These are phyloP conservation scores for Paraglomus brasilianum DNA, from an alignment of 192 early-diverging fungal genomes.

Conservation along the genomic window DNA sequence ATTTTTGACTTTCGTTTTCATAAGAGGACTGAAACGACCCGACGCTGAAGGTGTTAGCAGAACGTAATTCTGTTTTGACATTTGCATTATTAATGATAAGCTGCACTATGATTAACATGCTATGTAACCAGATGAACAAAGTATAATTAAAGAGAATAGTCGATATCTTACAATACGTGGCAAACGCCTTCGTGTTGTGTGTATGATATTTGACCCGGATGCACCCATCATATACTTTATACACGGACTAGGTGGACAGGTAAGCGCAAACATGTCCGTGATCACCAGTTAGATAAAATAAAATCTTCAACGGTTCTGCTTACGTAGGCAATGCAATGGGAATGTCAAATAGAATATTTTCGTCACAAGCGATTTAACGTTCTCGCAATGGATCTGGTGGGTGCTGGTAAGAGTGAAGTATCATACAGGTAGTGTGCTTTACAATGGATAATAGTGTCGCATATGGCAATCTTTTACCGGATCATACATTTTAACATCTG, in stretches of 20 bases:
- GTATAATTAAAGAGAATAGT: slow-evolving; percentile 14
- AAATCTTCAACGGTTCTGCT: not conserved
- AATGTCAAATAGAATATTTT: slow-evolving; percentile 57
- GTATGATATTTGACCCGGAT: slow-evolving; percentile 54
- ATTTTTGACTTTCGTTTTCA: too few relatives aligned
- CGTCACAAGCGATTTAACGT: slow-evolving; percentile 47
- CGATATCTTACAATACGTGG: slow-evolving; percentile 50
- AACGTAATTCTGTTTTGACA: too few relatives aligned
- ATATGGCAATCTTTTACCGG: not conserved
- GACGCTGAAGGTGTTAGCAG: too few relatives aligned
- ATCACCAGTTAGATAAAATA: not conserved
- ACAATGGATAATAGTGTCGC: not conserved
- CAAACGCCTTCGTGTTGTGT: slow-evolving; percentile 49
- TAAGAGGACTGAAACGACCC: too few relatives aligned
- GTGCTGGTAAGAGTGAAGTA: slow-evolving; percentile 57
- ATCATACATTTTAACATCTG: not conserved
- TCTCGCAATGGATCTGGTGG: slow-evolving; percentile 53
- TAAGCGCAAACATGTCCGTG: slow-evolving; percentile 31
- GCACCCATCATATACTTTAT: slow-evolving; percentile 56
- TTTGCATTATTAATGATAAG: too few relatives aligned
- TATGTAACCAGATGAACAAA: not conserved
- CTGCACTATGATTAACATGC: too few relatives aligned
- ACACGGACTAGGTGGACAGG: slow-evolving; percentile 60
- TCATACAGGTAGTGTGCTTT: slow-evolving; percentile 40
- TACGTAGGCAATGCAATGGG: slow-evolving; percentile 52